Evolutionary conservation across 495 filamentous ascomycete genomes (phyloP).

Genomic region (Polyplosphaeria fusca): DNA sequence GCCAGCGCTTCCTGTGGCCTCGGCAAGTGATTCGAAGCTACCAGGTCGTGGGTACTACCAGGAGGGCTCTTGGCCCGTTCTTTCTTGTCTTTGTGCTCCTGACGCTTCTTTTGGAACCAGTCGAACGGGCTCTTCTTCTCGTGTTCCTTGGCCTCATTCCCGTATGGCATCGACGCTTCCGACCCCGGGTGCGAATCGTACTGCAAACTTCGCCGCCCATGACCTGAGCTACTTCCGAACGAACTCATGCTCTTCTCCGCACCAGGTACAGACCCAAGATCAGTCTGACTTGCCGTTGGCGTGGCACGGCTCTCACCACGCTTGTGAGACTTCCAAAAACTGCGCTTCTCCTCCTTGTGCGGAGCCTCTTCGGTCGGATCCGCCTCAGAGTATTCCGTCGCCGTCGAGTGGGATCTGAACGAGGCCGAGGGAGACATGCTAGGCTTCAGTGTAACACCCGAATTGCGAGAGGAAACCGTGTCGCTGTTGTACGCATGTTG

Average conservation of each 20-base stretch:
- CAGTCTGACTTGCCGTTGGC: constrained; percentile 37
- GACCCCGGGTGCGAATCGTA: constrained; percentile 50
- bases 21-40: neutral
- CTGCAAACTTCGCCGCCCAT: constrained; percentile 53
- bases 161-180: constrained; percentile 7
- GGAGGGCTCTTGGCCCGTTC: constrained; percentile 56
- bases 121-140: constrained; percentile 70
- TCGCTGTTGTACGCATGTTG: constrained; percentile 7
- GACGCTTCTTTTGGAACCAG: constrained; percentile 82
- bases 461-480: constrained; percentile 27
- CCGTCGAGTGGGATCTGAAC: constrained; percentile 66
- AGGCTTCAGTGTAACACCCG: constrained; percentile 57
- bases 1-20: constrained; percentile 19
- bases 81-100: constrained; percentile 65
- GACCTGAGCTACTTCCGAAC: constrained; percentile 55
- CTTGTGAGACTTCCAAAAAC: constrained; percentile 29
- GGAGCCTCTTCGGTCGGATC: constrained; percentile 61
- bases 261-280: constrained; percentile 57
- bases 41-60: constrained; percentile 30
- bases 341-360: constrained; percentile 27
- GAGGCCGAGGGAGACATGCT: constrained; percentile 65
- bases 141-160: constrained; percentile 44
- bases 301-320: constrained; percentile 30
- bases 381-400: constrained; percentile 72
- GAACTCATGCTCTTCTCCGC: constrained; percentile 69